phyloP scores from a whole-genome alignment of 331 rosid genomes.

The Cydonia oblonga region DNA sequence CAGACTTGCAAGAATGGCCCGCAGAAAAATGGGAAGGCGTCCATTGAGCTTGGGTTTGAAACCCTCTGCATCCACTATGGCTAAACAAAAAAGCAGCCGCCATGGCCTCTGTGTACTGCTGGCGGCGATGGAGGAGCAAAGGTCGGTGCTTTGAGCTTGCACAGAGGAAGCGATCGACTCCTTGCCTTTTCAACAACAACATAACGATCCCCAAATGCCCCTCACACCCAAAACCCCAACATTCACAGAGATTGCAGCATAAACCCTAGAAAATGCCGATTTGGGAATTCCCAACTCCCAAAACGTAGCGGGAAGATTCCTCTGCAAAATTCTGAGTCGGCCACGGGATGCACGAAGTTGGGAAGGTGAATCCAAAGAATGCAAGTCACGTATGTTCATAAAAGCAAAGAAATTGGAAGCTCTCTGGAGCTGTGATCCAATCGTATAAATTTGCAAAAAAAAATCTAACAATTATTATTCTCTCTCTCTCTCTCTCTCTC shows the following conservation, averaged over 20 bases:
- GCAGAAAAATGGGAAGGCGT: background rate
- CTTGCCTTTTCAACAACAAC: constrained; percentile 37
- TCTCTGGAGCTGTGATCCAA: background rate
- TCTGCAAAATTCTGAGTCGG: background rate
- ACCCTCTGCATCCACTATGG: background rate
- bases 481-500: too few species aligned
- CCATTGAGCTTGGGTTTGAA: background rate
- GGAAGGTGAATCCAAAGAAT: background rate
- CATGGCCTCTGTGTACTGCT: background rate
- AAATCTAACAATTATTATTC: too few species aligned
- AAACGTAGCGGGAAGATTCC: background rate
- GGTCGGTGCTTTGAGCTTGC: constrained; percentile 1
- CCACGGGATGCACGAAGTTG: background rate
- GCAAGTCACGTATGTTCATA: background rate
- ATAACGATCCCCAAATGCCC: constrained; percentile 28
- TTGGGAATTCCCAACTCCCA: background rate
- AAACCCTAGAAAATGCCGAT: background rate
- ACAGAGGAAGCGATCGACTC: constrained; percentile 19
- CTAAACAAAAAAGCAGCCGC: constrained; percentile 6
- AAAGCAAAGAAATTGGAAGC: background rate
- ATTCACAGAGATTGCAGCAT: background rate
- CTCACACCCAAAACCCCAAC: constrained; percentile 4
- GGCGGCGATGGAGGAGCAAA: background rate
- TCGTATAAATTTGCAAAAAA: background rate
- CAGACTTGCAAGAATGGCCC: background rate